Base-by-base conservation (phyloP, 208 protist genomes). In the Acanthamoeba lenticulata region DNA sequence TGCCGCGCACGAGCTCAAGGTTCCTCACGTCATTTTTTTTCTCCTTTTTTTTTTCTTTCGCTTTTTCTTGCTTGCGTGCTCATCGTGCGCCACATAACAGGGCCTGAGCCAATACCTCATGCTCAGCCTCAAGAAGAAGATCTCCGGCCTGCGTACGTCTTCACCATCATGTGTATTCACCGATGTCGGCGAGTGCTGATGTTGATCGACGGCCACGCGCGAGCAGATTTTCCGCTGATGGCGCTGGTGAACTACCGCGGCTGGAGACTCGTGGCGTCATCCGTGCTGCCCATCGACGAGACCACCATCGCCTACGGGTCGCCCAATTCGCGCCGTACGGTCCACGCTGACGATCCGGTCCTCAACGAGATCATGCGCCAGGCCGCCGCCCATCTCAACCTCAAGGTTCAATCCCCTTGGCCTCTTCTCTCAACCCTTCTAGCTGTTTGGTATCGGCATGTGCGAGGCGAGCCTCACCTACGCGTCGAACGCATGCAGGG, bases 161-260 rank as follows among this genome's bases (percentile, higher is more conserved):
- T n/a, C 32, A 45, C 15, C 67, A 45, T 38, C n/a, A 27, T 38
- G 67, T 60, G 52, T 21, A 21, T 2, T 21, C 52, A 21, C 21
- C 38, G 4, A 24, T 83, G 9, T 83, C 5, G 17, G 19, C n/a
- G 72, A 40, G 24, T 4, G 5, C n/a, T 29, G 9, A 62, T 29
- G 27, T 42, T 88, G 27, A 57, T 3, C 38, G 38, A 40, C 7
- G 6, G 34, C 42, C 27, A 24, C 36, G n/a, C 2, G 32, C 2
- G 27, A 11, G 19, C 44, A 72, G 60, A 72, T 67, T 92, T 95
- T 13, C 88, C 88, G 3, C 65, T 92, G 42, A 92, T 92, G 88
- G 88, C 88, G 21, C 44, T 92, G 52, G 65, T 92, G 15, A 79
- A 92, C 88, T 92, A 92, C 44, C 52, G 62, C 1, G 88, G 88